These are phyloP conservation scores for Phoma sp. DNA, from an alignment of 2,329 filamentous ascomycete species.

Conservation along the genomic window DNA sequence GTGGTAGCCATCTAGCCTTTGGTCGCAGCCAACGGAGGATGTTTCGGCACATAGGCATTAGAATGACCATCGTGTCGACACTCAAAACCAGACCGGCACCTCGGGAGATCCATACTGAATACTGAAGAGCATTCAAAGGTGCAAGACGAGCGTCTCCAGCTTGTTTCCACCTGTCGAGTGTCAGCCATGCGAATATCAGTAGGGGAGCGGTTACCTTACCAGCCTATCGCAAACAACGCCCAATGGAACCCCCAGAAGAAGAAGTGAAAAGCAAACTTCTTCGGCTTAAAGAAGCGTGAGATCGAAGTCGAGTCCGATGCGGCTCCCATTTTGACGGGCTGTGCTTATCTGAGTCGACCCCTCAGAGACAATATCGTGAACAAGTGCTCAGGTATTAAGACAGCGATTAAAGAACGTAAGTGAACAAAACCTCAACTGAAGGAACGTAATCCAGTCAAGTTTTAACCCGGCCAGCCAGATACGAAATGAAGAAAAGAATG, in stretches of 20 bases:
- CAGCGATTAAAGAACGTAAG: slow-evolving; percentile 41
- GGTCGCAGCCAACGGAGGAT: slow-evolving; percentile 83
- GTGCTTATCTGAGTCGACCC: neutral
- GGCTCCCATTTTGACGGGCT: slow-evolving; percentile 23
- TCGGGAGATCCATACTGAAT: slow-evolving; percentile 94
- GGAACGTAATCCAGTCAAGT: slow-evolving; percentile 43
- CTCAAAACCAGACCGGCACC: slow-evolving; percentile 87
- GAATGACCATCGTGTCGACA: slow-evolving; percentile 83
- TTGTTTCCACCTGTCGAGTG: slow-evolving; percentile 76
- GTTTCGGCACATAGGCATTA: slow-evolving; percentile 94
- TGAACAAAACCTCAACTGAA: slow-evolving; percentile 41
- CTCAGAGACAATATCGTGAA: neutral
- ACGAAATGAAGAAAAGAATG: slow-evolving; percentile 50
- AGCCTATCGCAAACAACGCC: slow-evolving; percentile 82
- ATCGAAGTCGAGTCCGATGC: slow-evolving; percentile 15
- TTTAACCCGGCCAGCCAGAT: slow-evolving; percentile 52
- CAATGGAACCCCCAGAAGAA: slow-evolving; percentile 82
- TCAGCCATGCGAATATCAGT: slow-evolving; percentile 2
- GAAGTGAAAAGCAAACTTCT: slow-evolving; percentile 79
- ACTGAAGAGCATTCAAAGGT: slow-evolving; percentile 79
- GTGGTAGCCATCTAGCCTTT: slow-evolving; percentile 83
- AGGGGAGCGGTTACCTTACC: slow-evolving; percentile 61
- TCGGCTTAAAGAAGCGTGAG: slow-evolving; percentile 60
- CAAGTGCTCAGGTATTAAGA: slow-evolving; percentile 35
- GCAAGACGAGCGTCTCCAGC: slow-evolving; percentile 69